Evolutionary conservation across 139 green algal genomes (phyloP).

Genomic region (Tetradesmus lagerheimii): DNA sequence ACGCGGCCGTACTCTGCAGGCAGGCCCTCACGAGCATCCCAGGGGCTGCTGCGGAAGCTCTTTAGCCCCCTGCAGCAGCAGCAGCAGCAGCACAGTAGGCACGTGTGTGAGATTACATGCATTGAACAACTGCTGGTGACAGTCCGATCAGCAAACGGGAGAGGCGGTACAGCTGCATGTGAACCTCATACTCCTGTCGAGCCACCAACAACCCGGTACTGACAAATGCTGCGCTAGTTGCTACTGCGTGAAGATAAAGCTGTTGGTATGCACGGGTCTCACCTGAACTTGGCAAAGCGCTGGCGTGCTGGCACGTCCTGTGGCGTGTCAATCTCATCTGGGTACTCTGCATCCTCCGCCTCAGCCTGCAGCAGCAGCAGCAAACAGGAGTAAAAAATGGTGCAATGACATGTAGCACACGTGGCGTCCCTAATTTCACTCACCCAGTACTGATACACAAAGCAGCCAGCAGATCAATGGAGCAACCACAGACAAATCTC

Average conservation of each 20-base stretch:
- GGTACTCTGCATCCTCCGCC: slow-evolving; percentile 82
- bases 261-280: not conserved
- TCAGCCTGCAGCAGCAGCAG: slow-evolving; percentile 46
- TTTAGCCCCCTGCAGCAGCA: slow-evolving; percentile 87
- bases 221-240: too few species aligned
- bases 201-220: too few species aligned
- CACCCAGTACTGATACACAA: too few species aligned
- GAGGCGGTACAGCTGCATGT: too few species aligned
- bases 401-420: too few species aligned
- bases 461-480: too few species aligned
- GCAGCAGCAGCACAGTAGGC: slow-evolving; percentile 52
- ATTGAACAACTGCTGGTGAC: not conserved
- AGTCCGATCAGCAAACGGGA: too few species aligned
- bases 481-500: too few species aligned
- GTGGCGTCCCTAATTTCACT: too few species aligned
- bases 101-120: not conserved
- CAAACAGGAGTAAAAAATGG: too few species aligned
- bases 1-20: slow-evolving; percentile 91
- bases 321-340: slow-evolving; percentile 94
- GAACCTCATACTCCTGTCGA: too few species aligned
- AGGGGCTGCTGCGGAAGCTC: slow-evolving; percentile 88
- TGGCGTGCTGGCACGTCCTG: slow-evolving; percentile 73
- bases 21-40: slow-evolving; percentile 93
- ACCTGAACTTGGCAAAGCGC: slow-evolving; percentile 67
- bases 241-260: too few species aligned